Conservation (phyloP, 1,284 basidiomycete genomes). For the Cryptococcus floricola region DNA sequence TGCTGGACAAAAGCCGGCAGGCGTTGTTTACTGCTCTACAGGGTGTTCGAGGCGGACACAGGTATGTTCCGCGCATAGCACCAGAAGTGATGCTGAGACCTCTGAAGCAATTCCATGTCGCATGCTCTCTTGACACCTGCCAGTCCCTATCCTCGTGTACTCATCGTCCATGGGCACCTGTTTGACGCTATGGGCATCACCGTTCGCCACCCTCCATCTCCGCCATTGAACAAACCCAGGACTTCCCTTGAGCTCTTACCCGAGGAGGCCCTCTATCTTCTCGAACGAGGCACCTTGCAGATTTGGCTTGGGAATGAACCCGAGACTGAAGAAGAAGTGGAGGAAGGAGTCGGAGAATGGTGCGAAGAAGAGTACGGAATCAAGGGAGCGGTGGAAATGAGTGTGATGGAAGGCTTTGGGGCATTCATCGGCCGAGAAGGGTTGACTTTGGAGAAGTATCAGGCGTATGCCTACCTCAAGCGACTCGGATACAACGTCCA, state of each 20-base stretch:
- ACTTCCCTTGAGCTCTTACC: slow-evolving; percentile 69
- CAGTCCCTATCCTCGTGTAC: slow-evolving; percentile 56
- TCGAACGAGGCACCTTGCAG: slow-evolving; percentile 81
- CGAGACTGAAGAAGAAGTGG: slow-evolving; percentile 13
- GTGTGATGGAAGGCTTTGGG: slow-evolving; percentile 81
- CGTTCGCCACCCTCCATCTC: slow-evolving; percentile 54
- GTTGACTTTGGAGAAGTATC: slow-evolving; percentile 73
- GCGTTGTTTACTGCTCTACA: slow-evolving; percentile 81
- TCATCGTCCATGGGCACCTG: slow-evolving; percentile 68
- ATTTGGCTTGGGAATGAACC: slow-evolving; percentile 61
- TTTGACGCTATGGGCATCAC: slow-evolving; percentile 71
- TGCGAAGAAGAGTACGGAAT: slow-evolving; percentile 57
- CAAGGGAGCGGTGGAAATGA: slow-evolving; percentile 89
- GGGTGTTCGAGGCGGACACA: slow-evolving; percentile 67
- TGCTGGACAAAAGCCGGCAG: slow-evolving; percentile 71
- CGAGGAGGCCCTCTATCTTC: slow-evolving; percentile 87
- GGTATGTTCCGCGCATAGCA: slow-evolving; percentile 52
- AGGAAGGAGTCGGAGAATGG: slow-evolving; percentile 30
- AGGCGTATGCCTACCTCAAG: slow-evolving; percentile 90
- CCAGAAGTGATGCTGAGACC: background rate
- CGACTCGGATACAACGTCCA: slow-evolving; percentile 86
- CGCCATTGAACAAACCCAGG: slow-evolving; percentile 60
- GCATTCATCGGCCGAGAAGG: slow-evolving; percentile 76
- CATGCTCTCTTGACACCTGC: slow-evolving; percentile 41
- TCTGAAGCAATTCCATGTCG: slow-evolving; percentile 45